Base-by-base conservation (phyloP, 192 early-diverging fungal genomes). In the Coemansia sp. region DNA sequence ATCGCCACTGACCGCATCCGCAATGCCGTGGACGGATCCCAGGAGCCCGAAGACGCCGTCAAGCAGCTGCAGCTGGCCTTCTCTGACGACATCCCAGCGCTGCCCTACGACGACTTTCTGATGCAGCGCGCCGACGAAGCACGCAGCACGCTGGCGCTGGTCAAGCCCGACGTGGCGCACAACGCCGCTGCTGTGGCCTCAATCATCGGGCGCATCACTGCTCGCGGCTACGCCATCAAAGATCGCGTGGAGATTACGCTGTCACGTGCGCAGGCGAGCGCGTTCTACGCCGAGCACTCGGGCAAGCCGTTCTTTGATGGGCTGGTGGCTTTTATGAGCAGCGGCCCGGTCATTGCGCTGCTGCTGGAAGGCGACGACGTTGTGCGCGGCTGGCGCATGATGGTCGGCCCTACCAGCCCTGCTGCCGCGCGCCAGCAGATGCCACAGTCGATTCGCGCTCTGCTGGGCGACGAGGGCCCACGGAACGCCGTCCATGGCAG, bases 401-500 rank as follows among this genome's bases (percentile, higher is more conserved):
- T 87, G 65, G 68, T 84, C 20, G 86, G 86, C 10, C 85, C 84
- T 0, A 82, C 82, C 20, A 68, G 82, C 56, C 65, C 78, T 10
- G 64, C 42, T 12, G 39, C 36, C 0, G 85, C 84, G 26, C 73
- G 66, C 16, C 31, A 62, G 25, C 28, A 70, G 23, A 65, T 48
- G 6, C 85, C 85, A 7, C 59, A 72, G 55, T 80, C 76, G 21
- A 65, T 87, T 35, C 72, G 86, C 13, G 85, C 85, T 47, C 38
- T 65, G 65, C 66, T 79, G 66, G 86, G 86, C 31, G 60, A 76
- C 6, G 61, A 58, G 38, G 65, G 70, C 28, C 67, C 65, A 16
- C 71, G 72, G 36, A 87, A 87, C 69, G 85, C 84, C 13, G 83
- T 85, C 0, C 85, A 87, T 64, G 86, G 84, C 37, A 85, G 84